Conservation (phyloP, 805 yeast species). For the Pichia ethanolica region DNA sequence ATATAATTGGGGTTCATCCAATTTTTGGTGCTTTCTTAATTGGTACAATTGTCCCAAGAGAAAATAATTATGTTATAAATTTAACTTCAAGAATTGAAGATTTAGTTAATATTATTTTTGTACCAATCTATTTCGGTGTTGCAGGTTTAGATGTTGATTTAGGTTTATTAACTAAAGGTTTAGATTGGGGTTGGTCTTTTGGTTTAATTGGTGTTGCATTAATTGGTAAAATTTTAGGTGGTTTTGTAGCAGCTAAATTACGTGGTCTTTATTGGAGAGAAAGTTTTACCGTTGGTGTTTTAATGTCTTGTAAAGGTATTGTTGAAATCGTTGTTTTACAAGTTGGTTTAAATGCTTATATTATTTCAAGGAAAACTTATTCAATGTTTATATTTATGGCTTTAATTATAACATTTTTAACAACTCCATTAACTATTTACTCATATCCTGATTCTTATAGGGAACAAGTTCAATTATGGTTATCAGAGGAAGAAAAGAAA, state of each 20-base stretch:
- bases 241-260: constrained; percentile 53
- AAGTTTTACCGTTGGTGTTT: constrained; percentile 64
- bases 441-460: constrained; percentile 58
- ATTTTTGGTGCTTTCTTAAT: constrained; percentile 80
- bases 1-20: constrained; percentile 79
- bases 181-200: constrained; percentile 72
- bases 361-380: constrained; percentile 55
- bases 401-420: constrained; percentile 64
- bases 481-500: constrained; percentile 13
- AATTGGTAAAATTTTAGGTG: constrained; percentile 61
- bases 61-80: constrained; percentile 61
- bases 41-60: constrained; percentile 71
- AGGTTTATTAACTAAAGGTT: constrained; percentile 54
- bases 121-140: constrained; percentile 73
- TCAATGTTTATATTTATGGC: constrained; percentile 86
- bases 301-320: constrained; percentile 86
- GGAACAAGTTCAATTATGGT: constrained; percentile 35
- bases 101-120: constrained; percentile 59
- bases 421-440: constrained; percentile 64
- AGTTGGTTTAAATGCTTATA: constrained; percentile 65
- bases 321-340: constrained; percentile 76
- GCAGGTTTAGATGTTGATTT: constrained; percentile 70
- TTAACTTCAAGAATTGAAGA: constrained; percentile 74
- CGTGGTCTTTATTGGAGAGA: constrained; percentile 67
- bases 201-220: constrained; percentile 64